Base-by-base conservation (phyloP, 768 basidiomycete genomes). In the Xerocomellus chrysenteron region DNA sequence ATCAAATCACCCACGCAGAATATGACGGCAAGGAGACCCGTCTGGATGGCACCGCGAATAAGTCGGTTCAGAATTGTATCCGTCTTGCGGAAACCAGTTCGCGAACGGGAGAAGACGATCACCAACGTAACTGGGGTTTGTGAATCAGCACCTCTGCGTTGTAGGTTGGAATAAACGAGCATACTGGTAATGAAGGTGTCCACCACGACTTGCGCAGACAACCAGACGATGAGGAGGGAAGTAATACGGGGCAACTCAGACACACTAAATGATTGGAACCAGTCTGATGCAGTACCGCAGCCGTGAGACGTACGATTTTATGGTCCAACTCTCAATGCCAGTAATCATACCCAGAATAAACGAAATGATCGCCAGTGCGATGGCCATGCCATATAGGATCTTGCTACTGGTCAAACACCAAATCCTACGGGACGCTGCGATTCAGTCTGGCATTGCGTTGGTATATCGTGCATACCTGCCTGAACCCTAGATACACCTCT, bases 81-180 rank as follows among this genome's bases (percentile, higher is more conserved):
- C 7, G 78, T 84, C 59, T 69, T 76, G 16, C 70, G 71, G 67
- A 82, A 80, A 17, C 83, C 82, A 16, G 82, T 83, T 51, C 77
- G 73, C 6, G 76, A 76, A 40, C 47, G 53, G 9, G 13, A 47
- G 33, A 37, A 21, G 10, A 50, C 5, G 11, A 21, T 24, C 24
- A 47, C 13, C 39, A 47, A 46, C 2, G 59, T 63, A 11, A 65
- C 70, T 62, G 71, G 26, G n/a, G 17, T 11, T 16, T n/a, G 16
- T 13, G 1, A 26, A 13, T 39, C 54, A 12, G 30, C 9, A 24
- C 5, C 21, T 21, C 21, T 21, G 10, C 6, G 4, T 28, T 2
- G 1, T 26, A 21, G 3, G 9, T 4, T 24, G 2, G 10, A 32
- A 12, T 24, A 24, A 35, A 32, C 0, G 6, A 24, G 9, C 54